Evolutionary conservation across 345 rosid genomes (phyloP), one percentile per base, ranked within the genome.

Genomic region (Hevea brasiliensis): DNA sequence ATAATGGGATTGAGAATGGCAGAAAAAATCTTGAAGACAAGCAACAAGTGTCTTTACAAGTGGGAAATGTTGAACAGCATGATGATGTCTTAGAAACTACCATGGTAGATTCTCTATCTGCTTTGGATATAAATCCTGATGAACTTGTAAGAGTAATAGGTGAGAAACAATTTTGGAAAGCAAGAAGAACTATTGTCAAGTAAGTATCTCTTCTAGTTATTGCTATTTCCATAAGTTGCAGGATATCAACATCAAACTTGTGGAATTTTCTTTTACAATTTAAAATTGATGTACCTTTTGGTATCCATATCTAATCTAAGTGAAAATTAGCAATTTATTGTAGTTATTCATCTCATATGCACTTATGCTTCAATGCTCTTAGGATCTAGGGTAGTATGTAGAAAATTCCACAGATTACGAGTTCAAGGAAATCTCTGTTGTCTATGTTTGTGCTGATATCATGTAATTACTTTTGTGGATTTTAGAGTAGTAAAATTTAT

Each of bases 161-260:
- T 59, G 85, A 89, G 75, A 86, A 87, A 61, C 86, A 75, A 73
- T 94, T 91, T 71, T 87, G 89, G 96, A 84, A 87, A 75, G 87
- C 87, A 18, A 87, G 96, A 85, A 81, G 83, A 71, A 87, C 82
- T 56, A 86, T 94, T 73, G 82, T 85, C 81, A 79, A 86, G 98
- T 93, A 89, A 87, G 90, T 81, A 58, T 81, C 64, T 50, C 1
- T 37, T 73, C 40, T 3, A 45, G 41, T 58, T 35, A 61, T 68
- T 74, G 6, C 62, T 35, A 13, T 59, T 72, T 24, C 27, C 41
- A 20, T 59, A n/a, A 20, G 37, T n/a, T 59, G 62, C 62, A 37
- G 58, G 68, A 53, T 51, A 48, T 66, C 44, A 27, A 35, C 56
- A 32, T 70, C 24, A 15, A 61, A 68, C 29, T 21, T 47, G 32